These are phyloP conservation scores for Thinopyrum elongatum DNA, from an alignment of 176 grass and related monocot species.

Conservation along the genomic window DNA sequence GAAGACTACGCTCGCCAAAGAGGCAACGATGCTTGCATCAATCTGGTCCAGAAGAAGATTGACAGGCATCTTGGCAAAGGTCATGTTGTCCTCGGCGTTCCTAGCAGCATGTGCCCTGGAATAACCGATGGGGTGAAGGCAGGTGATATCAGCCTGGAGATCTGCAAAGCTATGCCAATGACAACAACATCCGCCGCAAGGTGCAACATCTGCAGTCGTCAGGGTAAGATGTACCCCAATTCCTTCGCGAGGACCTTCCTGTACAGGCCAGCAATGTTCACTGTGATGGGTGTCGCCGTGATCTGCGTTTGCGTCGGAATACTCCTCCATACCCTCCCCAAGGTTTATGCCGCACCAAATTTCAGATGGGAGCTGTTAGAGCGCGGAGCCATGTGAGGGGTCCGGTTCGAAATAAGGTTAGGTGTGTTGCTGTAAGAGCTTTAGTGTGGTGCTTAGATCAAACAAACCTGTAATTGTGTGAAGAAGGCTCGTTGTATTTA, in stretches of 20 bases:
- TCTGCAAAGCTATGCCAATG: slow-evolving; percentile 34
- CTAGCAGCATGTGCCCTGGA: slow-evolving; percentile 37
- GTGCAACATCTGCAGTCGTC: slow-evolving; percentile 69
- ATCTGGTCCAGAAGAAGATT: slow-evolving; percentile 85
- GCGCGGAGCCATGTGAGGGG: slow-evolving; percentile 53
- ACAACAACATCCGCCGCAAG: slow-evolving; percentile 22
- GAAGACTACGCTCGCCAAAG: slow-evolving; percentile 74
- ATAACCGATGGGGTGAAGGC: slow-evolving; percentile 39
- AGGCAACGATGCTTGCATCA: slow-evolving; percentile 56
- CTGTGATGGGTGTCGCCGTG: slow-evolving; percentile 77
- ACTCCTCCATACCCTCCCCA: slow-evolving; percentile 69
- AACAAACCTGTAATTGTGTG: slow-evolving; percentile 16
- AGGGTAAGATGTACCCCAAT: slow-evolving; percentile 33
- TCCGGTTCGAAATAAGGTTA: slow-evolving; percentile 30
- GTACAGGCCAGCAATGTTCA: slow-evolving; percentile 88
- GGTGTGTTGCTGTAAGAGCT: slow-evolving; percentile 14
- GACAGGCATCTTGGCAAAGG: slow-evolving; percentile 61
- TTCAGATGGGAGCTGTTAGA: slow-evolving; percentile 94
- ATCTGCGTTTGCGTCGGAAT: slow-evolving; percentile 86
- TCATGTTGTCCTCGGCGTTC: slow-evolving; percentile 63
- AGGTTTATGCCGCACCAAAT: slow-evolving; percentile 65
- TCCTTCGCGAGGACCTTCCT: slow-evolving; percentile 55
- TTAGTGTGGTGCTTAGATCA: slow-evolving; percentile 34
- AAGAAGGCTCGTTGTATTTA: slow-evolving; percentile 23
- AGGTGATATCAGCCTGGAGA: slow-evolving; percentile 48